These are phyloP conservation scores for Apodospora peruviana DNA, from an alignment of 495 filamentous ascomycete genomes.

Conservation along the genomic window DNA sequence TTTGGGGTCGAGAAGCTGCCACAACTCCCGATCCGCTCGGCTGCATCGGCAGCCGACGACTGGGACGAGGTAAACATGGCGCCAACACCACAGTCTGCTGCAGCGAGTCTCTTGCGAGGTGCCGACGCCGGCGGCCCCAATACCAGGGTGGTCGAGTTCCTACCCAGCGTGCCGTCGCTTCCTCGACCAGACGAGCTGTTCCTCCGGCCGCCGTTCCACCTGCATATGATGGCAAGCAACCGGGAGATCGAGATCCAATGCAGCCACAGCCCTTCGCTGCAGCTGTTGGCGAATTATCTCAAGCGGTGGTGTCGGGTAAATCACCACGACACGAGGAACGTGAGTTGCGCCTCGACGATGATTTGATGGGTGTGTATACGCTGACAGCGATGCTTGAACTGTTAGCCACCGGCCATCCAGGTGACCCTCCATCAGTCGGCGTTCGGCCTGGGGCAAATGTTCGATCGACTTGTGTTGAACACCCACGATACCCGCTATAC, in stretches of 20 bases:
- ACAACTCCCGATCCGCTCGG: not conserved
- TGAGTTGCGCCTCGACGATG: conserved; percentile 4
- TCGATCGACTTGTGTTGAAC: conserved; percentile 28
- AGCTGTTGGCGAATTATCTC: conserved; percentile 33
- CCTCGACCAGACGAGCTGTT: conserved; percentile 33
- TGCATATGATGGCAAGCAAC: conserved; percentile 17
- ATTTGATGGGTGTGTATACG: not conserved
- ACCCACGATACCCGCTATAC: conserved; percentile 21
- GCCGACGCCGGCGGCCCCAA: not conserved
- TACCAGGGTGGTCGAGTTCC: conserved; percentile 14
- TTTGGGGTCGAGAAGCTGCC: conserved; percentile 17
- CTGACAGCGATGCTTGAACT: not conserved
- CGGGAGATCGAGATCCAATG: conserved; percentile 25
- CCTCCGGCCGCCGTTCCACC: conserved; percentile 34
- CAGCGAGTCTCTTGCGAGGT: not conserved
- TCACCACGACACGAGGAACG: conserved; percentile 24
- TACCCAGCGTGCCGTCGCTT: conserved; percentile 25
- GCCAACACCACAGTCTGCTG: not conserved
- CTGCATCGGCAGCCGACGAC: conserved; percentile 16
- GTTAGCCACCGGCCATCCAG: conserved; percentile 31
- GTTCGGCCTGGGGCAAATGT: conserved; percentile 30
- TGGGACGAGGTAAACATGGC: conserved; percentile 28
- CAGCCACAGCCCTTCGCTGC: conserved; percentile 34
- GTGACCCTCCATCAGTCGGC: conserved; percentile 29
- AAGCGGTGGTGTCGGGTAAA: conserved; percentile 33